Conservation (phyloP, 2,329 filamentous ascomycete genomes). For the Aspergillus floridensis region DNA sequence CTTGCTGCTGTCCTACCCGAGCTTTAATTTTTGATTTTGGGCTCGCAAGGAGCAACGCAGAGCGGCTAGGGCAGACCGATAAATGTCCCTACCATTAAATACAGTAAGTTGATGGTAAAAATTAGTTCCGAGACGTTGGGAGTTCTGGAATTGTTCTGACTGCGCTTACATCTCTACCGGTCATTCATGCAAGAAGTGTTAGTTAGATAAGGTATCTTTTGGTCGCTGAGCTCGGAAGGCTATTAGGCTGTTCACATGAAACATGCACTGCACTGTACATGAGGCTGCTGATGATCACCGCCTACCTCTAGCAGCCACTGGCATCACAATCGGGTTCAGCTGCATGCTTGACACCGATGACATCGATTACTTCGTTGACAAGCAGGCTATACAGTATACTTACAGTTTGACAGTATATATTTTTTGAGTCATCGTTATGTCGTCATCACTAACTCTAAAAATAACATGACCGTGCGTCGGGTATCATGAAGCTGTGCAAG, state of each 20-base stretch:
- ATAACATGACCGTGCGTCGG: constrained; percentile 9
- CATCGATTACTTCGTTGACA: not conserved
- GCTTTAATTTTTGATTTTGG: too few species aligned
- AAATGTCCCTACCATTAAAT: too few species aligned
- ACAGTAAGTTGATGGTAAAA: too few species aligned
- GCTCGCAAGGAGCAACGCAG: not conserved
- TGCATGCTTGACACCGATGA: not conserved
- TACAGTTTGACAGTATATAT: not conserved
- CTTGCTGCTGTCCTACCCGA: too few species aligned
- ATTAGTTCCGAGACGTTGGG: not conserved
- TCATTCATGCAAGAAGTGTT: not conserved
- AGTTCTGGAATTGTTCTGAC: not conserved
- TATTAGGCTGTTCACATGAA: not conserved
- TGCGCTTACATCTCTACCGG: not conserved
- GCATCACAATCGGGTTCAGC: not conserved
- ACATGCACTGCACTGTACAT: not conserved
- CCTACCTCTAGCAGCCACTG: not conserved
- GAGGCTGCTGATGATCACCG: not conserved
- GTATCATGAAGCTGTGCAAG: constrained; percentile 8
- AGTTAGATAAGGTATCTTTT: not conserved
- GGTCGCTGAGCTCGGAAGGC: not conserved
- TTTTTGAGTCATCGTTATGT: not conserved
- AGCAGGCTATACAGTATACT: not conserved
- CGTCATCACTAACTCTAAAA: constrained; percentile 11
- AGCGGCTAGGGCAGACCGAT: not conserved